Base-by-base conservation (phyloP, 176 grass and related monocot genomes). In the Aegilops bicornis region DNA sequence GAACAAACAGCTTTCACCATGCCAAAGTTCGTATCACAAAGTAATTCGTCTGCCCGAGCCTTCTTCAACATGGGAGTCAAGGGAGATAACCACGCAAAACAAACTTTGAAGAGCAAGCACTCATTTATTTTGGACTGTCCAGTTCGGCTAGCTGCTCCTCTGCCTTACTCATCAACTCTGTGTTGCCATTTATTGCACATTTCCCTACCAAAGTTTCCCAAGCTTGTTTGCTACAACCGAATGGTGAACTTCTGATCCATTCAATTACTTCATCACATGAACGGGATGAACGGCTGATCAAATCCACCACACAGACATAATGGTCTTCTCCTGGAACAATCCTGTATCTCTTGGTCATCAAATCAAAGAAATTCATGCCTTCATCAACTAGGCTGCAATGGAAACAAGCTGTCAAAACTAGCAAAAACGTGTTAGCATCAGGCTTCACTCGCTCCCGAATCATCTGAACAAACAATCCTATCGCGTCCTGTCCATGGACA, bases 391-490 rank as follows among this genome's bases (percentile, higher is more conserved):
- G 85, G 45, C 82, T 24, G 24, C 84, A 91, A 78, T 79, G 74
- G 42, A 84, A 91, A 85, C 92, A 97, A 37, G 88, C 88, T 66
- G 42, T 88, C 63, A 97, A 86, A 81, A 94, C 76, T 37, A 86
- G 62, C 22, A 97, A 76, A 65, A 94, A 90, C 59, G 88, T 88
- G 73, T 77, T 81, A 17, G 63, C 68, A 77, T 94, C 87, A 92
- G 86, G 92, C 47, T 83, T 92, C 48, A 48, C 73, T 60, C 64
- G 85, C 69, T 80, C 78, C 54, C 17, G 66, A 83, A 88, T 85
- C 95, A 97, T 94, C 79, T 94, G 88, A 67, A 84, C 78, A 87
- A 89, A 91, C 68, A 91, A 62, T 69, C 45, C 83, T 64, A 92
- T 56, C 2, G 47, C 87, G 10, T 92, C 88, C 47, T 80, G 88